Evolutionary conservation across 768 basidiomycete genomes (phyloP).

Genomic region (Cystobasidium tubakii): DNA sequence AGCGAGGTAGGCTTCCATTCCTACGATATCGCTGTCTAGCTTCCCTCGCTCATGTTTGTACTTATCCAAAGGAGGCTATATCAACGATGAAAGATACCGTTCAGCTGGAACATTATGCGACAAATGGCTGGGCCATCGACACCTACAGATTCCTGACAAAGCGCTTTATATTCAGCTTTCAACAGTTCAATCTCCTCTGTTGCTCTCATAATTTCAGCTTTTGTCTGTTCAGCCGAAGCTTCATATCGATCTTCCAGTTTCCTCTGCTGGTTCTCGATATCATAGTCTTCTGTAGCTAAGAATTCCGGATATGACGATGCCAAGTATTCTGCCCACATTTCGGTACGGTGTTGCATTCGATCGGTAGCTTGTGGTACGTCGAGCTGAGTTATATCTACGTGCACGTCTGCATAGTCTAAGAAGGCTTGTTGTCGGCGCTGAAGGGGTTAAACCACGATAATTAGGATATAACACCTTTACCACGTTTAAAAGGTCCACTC

Average conservation of each 20-base stretch:
- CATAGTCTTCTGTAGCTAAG: conserved; percentile 68
- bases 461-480: background rate
- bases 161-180: conserved; percentile 50
- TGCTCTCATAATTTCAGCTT: conserved; percentile 20
- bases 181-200: conserved; percentile 53
- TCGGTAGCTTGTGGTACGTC: conserved; percentile 58
- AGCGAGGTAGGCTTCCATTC: conserved; percentile 63
- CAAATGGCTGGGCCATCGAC: background rate
- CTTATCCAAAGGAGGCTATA: conserved; percentile 38
- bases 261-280: conserved; percentile 49
- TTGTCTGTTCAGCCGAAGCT: conserved; percentile 36
- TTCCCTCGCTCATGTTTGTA: conserved; percentile 60
- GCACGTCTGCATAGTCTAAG: conserved; percentile 37
- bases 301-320: conserved; percentile 59
- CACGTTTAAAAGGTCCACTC: background rate
- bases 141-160: conserved; percentile 24
- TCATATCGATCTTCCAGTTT: conserved; percentile 38
- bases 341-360: conserved; percentile 39
- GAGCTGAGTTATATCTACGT: conserved; percentile 60
- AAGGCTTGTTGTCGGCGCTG: conserved; percentile 39
- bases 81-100: too few species aligned
- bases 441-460: background rate
- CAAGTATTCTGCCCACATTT: conserved; percentile 43
- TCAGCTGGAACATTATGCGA: too few species aligned
- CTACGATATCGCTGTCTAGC: conserved; percentile 55